Evolutionary conservation across 1,284 basidiomycete genomes (phyloP).

Genomic region (Pseudomicrostroma phylloplanum): DNA sequence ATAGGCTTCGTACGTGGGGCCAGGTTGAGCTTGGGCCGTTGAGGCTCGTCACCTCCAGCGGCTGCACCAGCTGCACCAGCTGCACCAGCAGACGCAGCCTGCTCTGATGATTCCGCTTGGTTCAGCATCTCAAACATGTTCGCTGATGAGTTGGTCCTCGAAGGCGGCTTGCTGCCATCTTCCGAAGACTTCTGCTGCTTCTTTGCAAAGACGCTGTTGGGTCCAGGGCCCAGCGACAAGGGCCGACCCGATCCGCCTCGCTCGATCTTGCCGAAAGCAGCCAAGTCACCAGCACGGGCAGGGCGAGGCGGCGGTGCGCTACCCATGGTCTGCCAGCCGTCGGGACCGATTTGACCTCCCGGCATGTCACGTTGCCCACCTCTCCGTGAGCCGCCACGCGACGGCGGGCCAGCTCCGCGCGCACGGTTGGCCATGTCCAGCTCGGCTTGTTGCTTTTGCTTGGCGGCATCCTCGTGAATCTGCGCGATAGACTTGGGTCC

Average conservation of each 20-base stretch:
- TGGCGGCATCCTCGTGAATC: conserved; percentile 70
- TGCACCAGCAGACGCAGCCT: conserved; percentile 13
- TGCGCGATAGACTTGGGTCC: conserved; percentile 85
- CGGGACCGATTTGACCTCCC: conserved; percentile 47
- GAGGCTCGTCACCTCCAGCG: conserved; percentile 56
- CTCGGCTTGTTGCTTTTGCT: conserved; percentile 38
- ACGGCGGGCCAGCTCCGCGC: conserved; percentile 67
- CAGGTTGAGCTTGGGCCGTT: conserved; percentile 69
- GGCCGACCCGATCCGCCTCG: conserved; percentile 55
- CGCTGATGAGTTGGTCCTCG: conserved; percentile 67
- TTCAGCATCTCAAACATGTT: conserved; percentile 68
- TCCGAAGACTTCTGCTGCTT: conserved; percentile 55
- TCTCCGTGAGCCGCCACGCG: conserved; percentile 75
- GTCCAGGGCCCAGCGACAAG: conserved; percentile 60
- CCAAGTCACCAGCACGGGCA: conserved; percentile 76
- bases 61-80: conserved; percentile 21
- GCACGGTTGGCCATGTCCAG: conserved; percentile 22
- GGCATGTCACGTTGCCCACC: conserved; percentile 64
- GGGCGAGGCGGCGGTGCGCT: conserved; percentile 57
- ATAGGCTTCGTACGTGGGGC: conserved; percentile 60
- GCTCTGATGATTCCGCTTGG: conserved; percentile 13
- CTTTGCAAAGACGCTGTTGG: conserved; percentile 67
- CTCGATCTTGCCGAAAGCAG: conserved; percentile 74
- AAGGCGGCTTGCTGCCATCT: conserved; percentile 61
- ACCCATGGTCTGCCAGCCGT: conserved; percentile 79